Percentiles rank a stretch among this genome's conserved stretches.
phyloP scores from a whole-genome alignment of 768 basidiomycete genomes.

The Mycena metata region DNA sequence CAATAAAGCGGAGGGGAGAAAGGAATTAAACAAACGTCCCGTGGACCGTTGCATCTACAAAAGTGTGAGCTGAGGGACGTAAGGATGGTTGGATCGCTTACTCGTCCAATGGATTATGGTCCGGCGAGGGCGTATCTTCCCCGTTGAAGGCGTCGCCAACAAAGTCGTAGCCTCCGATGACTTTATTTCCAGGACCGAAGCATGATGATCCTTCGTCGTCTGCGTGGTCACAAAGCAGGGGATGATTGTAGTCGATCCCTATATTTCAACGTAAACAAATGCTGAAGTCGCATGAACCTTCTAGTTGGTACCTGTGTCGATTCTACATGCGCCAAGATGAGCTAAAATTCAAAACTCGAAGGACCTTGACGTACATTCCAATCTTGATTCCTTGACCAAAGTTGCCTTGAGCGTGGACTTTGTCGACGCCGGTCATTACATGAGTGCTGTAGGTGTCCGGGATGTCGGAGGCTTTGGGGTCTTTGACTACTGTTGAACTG shows the following conservation, averaged over 20 bases:
- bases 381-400: conserved; percentile 63
- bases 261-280: conserved; percentile 12
- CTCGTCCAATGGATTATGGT: conserved; percentile 53
- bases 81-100: conserved; percentile 16
- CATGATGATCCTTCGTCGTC: conserved; percentile 2
- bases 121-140: conserved; percentile 50
- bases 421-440: conserved; percentile 58
- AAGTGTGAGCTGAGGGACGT: conserved; percentile 7
- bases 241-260: conserved; percentile 49
- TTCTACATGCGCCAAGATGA: conserved; percentile 24
- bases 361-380: conserved; percentile 51
- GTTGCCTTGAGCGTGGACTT: conserved; percentile 61
- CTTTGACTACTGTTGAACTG: conserved; percentile 42
- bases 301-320: conserved; percentile 40
- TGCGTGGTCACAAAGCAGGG: conserved; percentile 49
- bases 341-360: background rate
- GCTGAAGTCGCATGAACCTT: conserved; percentile 33
- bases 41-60: conserved; percentile 43
- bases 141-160: conserved; percentile 57
- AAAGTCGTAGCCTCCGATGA: conserved; percentile 57
- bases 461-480: conserved; percentile 39
- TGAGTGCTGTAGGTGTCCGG: conserved; percentile 52
- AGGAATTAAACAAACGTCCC: conserved; percentile 51
- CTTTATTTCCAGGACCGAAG: conserved; percentile 55
- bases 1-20: background rate